Evolutionary conservation across 2,329 filamentous ascomycete species (phyloP), one percentile per base, ranked within the genome.

Genomic region (Cercospora sp.): DNA sequence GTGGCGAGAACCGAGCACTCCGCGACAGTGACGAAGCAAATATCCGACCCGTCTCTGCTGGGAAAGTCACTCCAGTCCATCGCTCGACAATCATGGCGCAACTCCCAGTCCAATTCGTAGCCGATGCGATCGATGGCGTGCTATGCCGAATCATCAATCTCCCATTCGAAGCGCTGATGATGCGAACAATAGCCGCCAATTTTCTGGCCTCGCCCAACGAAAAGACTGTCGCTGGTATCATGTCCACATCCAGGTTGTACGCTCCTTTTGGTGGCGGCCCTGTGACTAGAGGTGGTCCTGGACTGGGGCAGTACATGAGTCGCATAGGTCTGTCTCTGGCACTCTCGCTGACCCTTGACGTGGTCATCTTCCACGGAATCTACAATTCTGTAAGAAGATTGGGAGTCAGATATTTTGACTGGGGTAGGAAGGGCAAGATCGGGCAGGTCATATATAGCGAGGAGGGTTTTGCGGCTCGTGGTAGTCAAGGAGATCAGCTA

Each of bases 271-370:
- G 66, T 13, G 65, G 71, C 53, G 69, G 63, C n/a, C 68, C 67
- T n/a, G 26, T 34, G 7, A 24, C 40, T 10, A 16, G 49, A 7
- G 30, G 66, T 3, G 57, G 68, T 61, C 10, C n/a, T 30, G 13
- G 37, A 9, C 28, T 40, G 16, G 59, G 49, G 0, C 40, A 63
- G 18, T 71, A 73, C 24, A 32, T 64, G 30, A 70, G 69, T 40
- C 72, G 74, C 21, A 58, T 75, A 12, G 74, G 74, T 8, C 68
- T 77, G 10, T 66, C 70, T 4, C 58, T 76, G 16, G 70, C 72
- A 2, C 57, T 76, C 21, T 60, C 67, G 13, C 43, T 64, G 10
- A 65, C 70, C 0, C 53, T 73, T 2, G 71, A 76, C 13, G 63
- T 67, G 2, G 16, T 70, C 2, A 32, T 73, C 7, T 76, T 75